These are phyloP conservation scores for Ogataea neopini DNA, from an alignment of 805 yeast genomes.

Conservation along the genomic window DNA sequence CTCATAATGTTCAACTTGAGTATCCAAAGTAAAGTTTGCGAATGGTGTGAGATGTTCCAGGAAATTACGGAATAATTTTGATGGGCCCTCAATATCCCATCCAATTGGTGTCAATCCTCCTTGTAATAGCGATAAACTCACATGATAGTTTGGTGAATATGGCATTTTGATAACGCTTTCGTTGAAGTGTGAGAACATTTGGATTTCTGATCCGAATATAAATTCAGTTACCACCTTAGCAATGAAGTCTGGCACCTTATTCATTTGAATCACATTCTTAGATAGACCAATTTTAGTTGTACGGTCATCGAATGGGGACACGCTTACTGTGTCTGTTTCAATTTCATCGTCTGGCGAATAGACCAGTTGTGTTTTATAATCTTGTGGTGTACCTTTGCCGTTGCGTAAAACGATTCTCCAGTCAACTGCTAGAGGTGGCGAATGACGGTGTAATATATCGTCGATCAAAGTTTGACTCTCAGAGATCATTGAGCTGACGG, in stretches of 20 bases:
- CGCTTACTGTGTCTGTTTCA: constrained; percentile 23
- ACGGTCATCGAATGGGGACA: constrained; percentile 43
- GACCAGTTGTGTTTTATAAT: constrained; percentile 39
- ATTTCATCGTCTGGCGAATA: constrained; percentile 14
- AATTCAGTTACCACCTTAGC: constrained; percentile 39
- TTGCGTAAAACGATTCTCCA: constrained; percentile 36
- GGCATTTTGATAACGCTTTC: constrained; percentile 45
- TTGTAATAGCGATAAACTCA: constrained; percentile 72
- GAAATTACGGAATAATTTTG: constrained; percentile 56
- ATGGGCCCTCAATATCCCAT: constrained; percentile 71
- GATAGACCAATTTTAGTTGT: constrained; percentile 35
- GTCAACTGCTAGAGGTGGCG: constrained; percentile 17
- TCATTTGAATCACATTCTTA: constrained; percentile 26
- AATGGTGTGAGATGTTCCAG: constrained; percentile 51
- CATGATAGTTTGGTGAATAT: constrained; percentile 65
- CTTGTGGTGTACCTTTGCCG: constrained; percentile 28
- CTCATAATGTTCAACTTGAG: constrained; percentile 76
- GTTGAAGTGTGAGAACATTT: constrained; percentile 29
- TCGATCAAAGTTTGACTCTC: constrained; percentile 41
- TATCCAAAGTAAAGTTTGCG: constrained; percentile 73
- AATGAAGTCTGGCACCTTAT: constrained; percentile 39
- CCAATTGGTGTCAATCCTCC: constrained; percentile 66
- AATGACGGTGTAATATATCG: constrained; percentile 12
- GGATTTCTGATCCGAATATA: constrained; percentile 43
- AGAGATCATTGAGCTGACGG: constrained; percentile 33